Percentiles rank a stretch among this genome's conserved stretches.
phyloP scores from a whole-genome alignment of 169 alveolate genomes.

The Plasmodium chabaudi region DNA sequence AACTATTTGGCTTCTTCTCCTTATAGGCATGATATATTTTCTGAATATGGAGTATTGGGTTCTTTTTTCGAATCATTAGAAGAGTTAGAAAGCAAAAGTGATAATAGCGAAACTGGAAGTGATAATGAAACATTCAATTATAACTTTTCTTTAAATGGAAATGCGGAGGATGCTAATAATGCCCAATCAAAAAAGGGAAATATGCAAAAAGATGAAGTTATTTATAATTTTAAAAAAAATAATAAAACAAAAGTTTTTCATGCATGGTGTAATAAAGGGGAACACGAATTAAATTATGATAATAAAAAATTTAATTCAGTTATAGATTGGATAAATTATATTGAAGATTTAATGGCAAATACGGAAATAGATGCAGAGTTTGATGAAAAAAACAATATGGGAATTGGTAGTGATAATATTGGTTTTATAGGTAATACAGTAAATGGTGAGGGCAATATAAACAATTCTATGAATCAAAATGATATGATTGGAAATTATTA shows the following conservation, averaged over 20 bases:
- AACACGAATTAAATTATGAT: conserved; percentile 70
- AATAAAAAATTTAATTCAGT: conserved; percentile 65
- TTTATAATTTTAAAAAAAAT: conserved; percentile 66
- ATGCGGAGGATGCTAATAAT: not conserved
- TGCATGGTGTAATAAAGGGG: conserved; percentile 73
- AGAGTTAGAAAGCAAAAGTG: conserved; percentile 66
- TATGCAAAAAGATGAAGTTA: conserved; percentile 60
- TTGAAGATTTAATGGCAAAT: conserved; percentile 59
- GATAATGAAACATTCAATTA: conserved; percentile 27
- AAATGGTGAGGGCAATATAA: not conserved
- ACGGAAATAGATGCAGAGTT: not conserved
- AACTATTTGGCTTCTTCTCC: conserved; percentile 69
- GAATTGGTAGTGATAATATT: not conserved
- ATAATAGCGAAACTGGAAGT: conserved; percentile 59
- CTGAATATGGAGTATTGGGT: conserved; percentile 69
- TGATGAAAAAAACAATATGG: conserved; percentile 4
- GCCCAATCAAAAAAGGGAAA: conserved; percentile 22
- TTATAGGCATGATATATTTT: conserved; percentile 60
- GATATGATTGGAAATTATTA: not conserved
- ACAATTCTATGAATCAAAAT: conserved; percentile 10
- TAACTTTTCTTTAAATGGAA: conserved; percentile 46
- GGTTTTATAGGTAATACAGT: conserved; percentile 8
- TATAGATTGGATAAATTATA: conserved; percentile 74
- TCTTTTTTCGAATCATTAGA: conserved; percentile 69
- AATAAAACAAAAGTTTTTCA: conserved; percentile 58